A percentile compares a stretch with the other conserved stretches of the same genome.
These are phyloP conservation scores for Quercus phellos DNA, from an alignment of 331 rosid species.

Conservation along the genomic window DNA sequence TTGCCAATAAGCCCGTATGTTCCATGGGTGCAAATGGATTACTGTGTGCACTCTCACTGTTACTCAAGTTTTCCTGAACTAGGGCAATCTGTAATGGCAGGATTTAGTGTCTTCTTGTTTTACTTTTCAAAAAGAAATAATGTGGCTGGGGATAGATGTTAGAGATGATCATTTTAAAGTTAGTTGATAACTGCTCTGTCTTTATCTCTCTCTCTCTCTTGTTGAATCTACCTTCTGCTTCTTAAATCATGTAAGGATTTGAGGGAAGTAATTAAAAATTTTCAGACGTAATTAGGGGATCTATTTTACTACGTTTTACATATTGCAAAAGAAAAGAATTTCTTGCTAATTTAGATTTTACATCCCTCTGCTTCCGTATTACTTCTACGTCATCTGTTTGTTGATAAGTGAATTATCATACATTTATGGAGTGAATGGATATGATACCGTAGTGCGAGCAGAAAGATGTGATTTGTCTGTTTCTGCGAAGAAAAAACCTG, in stretches of 20 bases:
- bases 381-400: too few species aligned
- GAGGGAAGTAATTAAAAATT: not conserved
- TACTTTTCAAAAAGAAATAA: not conserved
- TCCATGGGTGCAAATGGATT: not conserved
- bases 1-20: not conserved
- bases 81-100: not conserved
- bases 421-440: not conserved
- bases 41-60: not conserved
- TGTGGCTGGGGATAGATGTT: not conserved
- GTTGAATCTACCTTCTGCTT: not conserved
- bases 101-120: not conserved
- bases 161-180: not conserved
- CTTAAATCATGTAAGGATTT: not conserved
- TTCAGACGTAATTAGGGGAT: too few species aligned
- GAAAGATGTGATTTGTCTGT: not conserved
- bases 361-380: too few species aligned
- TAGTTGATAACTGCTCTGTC: not conserved
- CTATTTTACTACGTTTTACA: too few species aligned
- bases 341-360: too few species aligned
- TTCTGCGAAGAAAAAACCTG: not conserved
- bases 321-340: too few species aligned
- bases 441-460: not conserved
- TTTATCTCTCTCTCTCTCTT: not conserved
- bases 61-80: not conserved
- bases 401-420: not conserved